These are phyloP conservation scores for Phytophthora niederhauseri DNA, from an alignment of 352 stramenopile genomes.

Conservation along the genomic window DNA sequence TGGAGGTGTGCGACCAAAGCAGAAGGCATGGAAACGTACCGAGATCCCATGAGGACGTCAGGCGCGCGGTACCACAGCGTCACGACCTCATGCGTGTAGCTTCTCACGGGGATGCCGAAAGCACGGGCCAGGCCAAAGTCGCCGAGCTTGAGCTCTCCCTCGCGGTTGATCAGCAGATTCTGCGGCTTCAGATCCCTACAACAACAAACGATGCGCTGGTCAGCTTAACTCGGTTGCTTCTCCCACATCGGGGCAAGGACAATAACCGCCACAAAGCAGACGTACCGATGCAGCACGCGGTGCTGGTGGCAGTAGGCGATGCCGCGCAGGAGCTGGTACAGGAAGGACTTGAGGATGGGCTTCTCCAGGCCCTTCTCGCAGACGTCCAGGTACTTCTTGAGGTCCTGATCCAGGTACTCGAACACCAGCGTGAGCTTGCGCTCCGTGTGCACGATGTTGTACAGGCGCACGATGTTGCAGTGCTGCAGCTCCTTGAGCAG, in stretches of 20 bases:
- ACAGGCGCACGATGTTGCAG: constrained; percentile 98
- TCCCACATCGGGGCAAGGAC: background rate
- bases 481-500: constrained; percentile 98
- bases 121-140: constrained; percentile 99
- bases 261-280: background rate
- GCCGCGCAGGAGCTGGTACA: constrained; percentile 99
- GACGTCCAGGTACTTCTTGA: constrained; percentile 99
- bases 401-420: constrained; percentile 99
- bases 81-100: constrained; percentile 99
- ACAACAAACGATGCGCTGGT: background rate
- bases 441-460: constrained; percentile 99
- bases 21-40: constrained; percentile 42
- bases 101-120: constrained; percentile 99
- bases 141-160: constrained; percentile 99
- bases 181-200: constrained; percentile 98
- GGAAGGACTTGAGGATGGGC: constrained; percentile 95
- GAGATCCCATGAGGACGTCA: constrained; percentile 97
- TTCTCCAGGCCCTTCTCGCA: constrained; percentile 97
- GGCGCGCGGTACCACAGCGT: constrained; percentile 99
- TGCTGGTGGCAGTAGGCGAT: constrained; percentile 99
- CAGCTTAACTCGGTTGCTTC: background rate
- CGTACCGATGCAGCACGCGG: constrained; percentile 91
- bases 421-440: constrained; percentile 99
- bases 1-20: background rate
- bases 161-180: constrained; percentile 98